Evolutionary conservation across 441 rosid genomes (phyloP), one percentile per base, ranked within the genome.

Genomic region (Populus hybrid): DNA sequence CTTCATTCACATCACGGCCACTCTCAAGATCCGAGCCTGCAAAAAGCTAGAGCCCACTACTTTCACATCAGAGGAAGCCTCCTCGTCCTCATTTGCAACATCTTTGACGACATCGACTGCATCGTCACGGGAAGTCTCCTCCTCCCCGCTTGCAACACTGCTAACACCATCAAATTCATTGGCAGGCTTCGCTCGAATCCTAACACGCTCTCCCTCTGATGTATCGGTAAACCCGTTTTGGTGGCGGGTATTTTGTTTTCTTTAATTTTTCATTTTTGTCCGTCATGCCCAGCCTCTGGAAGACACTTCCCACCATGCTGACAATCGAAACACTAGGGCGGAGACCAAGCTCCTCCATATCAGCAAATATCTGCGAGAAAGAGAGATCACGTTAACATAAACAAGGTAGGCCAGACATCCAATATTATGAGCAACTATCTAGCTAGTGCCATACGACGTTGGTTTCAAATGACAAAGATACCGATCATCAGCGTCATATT

Each of bases 281-380:
- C 73, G 79, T 68, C 97, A 91, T 91, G 46, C 83, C 94, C 11
- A 90, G 77, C 80, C 89, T 86, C 84, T 85, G 76, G 87, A 96
- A 92, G 74, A 86, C 91, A 46, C 84, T 84, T 50, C 97, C 99
- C 80, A 92, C 82, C 99, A 92, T 91, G 10, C 82, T 63, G 75
- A 94, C 91, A 50, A 87, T 86, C n/a, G 97, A 74, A 77, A 82
- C 71, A 70, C 82, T 84, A 9, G 98, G 99, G 74, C 82, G 82
- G 76, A 96, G 85, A 40, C 94, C 92, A 42, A 94, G 97, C 85
- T 96, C 99, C 85, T 94, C 99, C 99, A 96, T 92, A 82, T 96
- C 98, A 65, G 97, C 99, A 87, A 96, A 96, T 79, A 94, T 80
- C 99, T 91, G 76, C 79, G 74, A 71, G 8, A 76, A 26, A 5